Base-by-base conservation (phyloP, 169 alveolate genomes). In the Eimeria falciformis region DNA sequence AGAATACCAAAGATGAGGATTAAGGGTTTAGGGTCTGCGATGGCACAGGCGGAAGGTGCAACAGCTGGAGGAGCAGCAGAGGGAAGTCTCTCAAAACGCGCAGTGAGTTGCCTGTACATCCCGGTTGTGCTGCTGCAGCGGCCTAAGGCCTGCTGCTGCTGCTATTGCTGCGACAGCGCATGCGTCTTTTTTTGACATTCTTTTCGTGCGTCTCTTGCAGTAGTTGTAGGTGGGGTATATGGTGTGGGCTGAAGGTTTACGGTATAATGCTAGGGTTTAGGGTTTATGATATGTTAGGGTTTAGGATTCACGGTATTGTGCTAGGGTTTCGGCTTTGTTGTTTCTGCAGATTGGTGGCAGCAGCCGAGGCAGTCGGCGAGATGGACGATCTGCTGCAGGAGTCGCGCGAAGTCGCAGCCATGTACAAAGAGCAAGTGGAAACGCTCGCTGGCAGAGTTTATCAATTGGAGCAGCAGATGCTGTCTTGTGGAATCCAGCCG, bases 1-100 rank as follows among this genome's bases (percentile, higher is more conserved):
- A 12, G 2, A 50, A 21, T 50, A 0, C 62, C 23, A 12, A 50
- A 50, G 62, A 1, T 66, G n/a, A 66, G 77, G 77, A 45, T 66
- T 66, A 21, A 50, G 62, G 62, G 62, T 50, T 50, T 50, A 50
- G 62, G 62, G 62, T 62, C 29, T 43, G 6, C 56, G 83, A 27
- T 18, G 5, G n/a, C 40, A 56, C 83, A 71, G 83, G 83, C 83
- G 83, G 23, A 29, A 43, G 18, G 56, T 71, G 25, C 50, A 43
- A 37, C 56, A 71, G 25, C 83, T 71, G 83, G 83, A 71, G 55
- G 83, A 71, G 83, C 83, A 71, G 83, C 83, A 71, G n/a, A 71
- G 40, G 2, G 56, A 43, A 29, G 47, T 12, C 53, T 3, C 27
- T 18, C 56, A 27, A 25, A 71, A 71, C 40, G 50, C 83, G 56